These are phyloP conservation scores for Periconia digitata DNA, from an alignment of 2,329 filamentous ascomycete genomes.

Conservation along the genomic window DNA sequence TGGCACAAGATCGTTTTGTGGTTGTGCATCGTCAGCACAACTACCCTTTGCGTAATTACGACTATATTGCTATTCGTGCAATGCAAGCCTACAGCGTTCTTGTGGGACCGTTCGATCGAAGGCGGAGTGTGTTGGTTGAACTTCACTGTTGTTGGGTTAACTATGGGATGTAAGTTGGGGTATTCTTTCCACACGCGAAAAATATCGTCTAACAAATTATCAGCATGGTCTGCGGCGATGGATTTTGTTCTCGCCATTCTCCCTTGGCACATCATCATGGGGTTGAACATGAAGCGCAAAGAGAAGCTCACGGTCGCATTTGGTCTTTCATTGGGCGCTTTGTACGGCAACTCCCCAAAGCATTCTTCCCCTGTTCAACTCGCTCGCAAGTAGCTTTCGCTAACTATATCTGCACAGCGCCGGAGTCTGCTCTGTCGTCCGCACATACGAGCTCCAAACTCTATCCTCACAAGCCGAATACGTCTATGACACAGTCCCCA, in stretches of 20 bases:
- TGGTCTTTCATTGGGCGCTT: constrained; percentile 32
- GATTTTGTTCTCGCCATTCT: constrained; percentile 40
- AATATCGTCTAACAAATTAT: not conserved
- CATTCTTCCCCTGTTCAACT: not conserved
- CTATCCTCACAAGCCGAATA: constrained; percentile 33
- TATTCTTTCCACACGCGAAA: not conserved
- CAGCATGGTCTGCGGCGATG: constrained; percentile 36
- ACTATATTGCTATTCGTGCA: constrained; percentile 30
- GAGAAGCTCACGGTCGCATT: constrained; percentile 36
- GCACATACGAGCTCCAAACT: constrained; percentile 30
- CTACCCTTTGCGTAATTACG: constrained; percentile 28
- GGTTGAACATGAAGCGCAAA: constrained; percentile 39
- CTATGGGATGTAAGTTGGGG: constrained; percentile 23
- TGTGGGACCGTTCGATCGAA: constrained; percentile 30
- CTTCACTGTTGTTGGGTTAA: constrained; percentile 29
- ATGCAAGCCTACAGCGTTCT: constrained; percentile 25
- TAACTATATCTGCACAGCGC: no score
- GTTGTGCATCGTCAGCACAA: constrained; percentile 31
- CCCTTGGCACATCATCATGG: constrained; percentile 36
- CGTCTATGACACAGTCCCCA: constrained; percentile 33
- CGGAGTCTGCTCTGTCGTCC: constrained; percentile 34
- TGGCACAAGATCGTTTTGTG: constrained; percentile 35
- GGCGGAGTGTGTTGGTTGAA: constrained; percentile 30
- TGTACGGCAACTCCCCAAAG: constrained; percentile 13
- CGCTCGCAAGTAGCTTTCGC: no score